Percentiles rank a stretch among this genome's conserved stretches.
phyloP scores from a whole-genome alignment of 192 early-diverging fungal species.

The Backusella macrospora region DNA sequence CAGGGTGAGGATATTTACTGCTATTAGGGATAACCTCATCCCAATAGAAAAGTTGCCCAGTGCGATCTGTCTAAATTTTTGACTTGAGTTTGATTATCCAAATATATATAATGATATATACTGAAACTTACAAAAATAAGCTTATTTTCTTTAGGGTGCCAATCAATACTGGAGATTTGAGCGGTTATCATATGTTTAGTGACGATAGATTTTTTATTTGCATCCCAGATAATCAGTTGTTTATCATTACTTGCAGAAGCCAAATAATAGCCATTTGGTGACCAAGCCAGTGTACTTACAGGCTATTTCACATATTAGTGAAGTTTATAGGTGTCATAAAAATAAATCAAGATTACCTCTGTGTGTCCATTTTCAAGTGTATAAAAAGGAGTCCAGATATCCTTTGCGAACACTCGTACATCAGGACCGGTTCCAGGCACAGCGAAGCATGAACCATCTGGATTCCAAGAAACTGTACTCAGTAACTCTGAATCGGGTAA shows the following conservation, averaged over 20 bases:
- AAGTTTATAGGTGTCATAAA: background rate
- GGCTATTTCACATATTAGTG: conserved; percentile 23
- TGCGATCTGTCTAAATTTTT: conserved; percentile 45
- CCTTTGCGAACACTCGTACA: conserved; percentile 20
- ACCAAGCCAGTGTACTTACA: conserved; percentile 61
- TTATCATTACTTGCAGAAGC: conserved; percentile 49
- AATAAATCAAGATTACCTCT: background rate
- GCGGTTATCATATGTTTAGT: conserved; percentile 39
- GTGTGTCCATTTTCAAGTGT: conserved; percentile 22
- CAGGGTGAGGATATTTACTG: conserved; percentile 36
- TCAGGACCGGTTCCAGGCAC: conserved; percentile 55
- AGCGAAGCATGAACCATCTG: conserved; percentile 60
- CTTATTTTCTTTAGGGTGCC: conserved; percentile 70
- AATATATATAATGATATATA: background rate
- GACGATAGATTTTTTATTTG: conserved; percentile 50
- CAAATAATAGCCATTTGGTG: conserved; percentile 64
- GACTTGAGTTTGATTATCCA: background rate
- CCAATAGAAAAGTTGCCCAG: conserved; percentile 60
- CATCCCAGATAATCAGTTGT: conserved; percentile 69
- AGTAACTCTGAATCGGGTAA: conserved; percentile 46
- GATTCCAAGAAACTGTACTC: conserved; percentile 64
- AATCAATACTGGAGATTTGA: conserved; percentile 60
- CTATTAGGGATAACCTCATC: conserved; percentile 55
- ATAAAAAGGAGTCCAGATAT: conserved; percentile 36
- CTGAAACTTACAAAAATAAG: conserved; percentile 55